These are phyloP conservation scores for Gonium pectorale DNA, from an alignment of 139 green algal genomes.

Conservation along the genomic window DNA sequence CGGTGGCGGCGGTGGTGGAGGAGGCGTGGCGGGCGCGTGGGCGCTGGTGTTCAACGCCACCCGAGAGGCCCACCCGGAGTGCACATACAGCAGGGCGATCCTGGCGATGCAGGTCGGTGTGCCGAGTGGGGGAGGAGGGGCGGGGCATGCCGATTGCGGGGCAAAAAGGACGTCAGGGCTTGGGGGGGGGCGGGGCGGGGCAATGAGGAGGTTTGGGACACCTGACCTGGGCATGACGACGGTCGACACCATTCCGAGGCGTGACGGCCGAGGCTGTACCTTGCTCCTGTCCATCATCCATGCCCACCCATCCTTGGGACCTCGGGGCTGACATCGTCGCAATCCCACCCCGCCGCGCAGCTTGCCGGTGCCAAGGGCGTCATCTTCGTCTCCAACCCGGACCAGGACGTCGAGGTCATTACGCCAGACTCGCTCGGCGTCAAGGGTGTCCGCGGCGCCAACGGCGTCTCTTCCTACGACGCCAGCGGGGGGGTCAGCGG, in stretches of 20 bases:
- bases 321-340: not conserved
- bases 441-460: not conserved
- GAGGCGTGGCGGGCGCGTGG: not conserved
- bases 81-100: not conserved
- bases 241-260: not conserved
- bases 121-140: not conserved
- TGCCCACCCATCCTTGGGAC: not conserved
- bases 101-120: slow-evolving; percentile 21
- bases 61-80: not conserved
- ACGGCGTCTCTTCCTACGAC: no score
- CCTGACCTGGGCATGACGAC: not conserved
- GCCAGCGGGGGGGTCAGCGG: not conserved
- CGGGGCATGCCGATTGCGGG: not conserved
- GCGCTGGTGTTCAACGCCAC: slow-evolving; percentile 9
- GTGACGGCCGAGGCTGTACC: not conserved
- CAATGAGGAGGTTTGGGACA: not conserved
- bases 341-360: not conserved
- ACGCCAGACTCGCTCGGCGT: not conserved
- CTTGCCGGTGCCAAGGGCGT: not conserved
- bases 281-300: not conserved
- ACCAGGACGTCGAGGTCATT: slow-evolving; percentile 1
- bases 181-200: not conserved
- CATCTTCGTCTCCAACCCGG: slow-evolving; percentile 13
- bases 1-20: not conserved
- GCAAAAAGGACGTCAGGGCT: not conserved